A percentile compares a stretch with the other conserved stretches of the same genome.
Evolutionary conservation across 495 filamentous ascomycete genomes (phyloP).

Genomic region (Tuber calosporum): DNA sequence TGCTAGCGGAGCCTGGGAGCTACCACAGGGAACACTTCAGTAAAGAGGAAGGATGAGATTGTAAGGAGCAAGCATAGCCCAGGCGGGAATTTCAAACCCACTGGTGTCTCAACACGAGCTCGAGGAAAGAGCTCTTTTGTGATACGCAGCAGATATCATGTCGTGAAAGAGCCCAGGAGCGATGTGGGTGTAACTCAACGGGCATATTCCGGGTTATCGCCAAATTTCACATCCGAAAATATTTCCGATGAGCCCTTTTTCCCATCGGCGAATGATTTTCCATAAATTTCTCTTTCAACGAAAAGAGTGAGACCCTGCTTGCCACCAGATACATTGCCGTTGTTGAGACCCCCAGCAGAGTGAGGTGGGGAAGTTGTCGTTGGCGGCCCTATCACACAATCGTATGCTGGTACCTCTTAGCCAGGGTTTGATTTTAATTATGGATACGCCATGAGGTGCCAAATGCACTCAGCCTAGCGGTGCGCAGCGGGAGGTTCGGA

Average conservation of each 20-base stretch:
- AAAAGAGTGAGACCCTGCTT: not conserved
- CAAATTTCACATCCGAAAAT: slow-evolving; percentile 4
- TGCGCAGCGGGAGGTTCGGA: slow-evolving; percentile 30
- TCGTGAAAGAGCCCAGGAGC: not conserved
- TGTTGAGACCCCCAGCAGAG: not conserved
- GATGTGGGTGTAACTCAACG: not conserved
- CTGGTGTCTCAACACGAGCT: not conserved
- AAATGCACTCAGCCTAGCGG: slow-evolving; percentile 26
- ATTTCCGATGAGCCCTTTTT: not conserved
- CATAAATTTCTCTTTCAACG: not conserved
- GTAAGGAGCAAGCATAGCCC: not conserved
- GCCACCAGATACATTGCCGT: not conserved
- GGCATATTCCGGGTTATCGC: slow-evolving; percentile 1
- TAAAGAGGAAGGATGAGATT: not conserved
- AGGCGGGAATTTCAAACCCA: not conserved
- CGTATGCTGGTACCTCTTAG: not conserved
- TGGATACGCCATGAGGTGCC: slow-evolving; percentile 8
- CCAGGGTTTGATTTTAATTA: slow-evolving; percentile 1
- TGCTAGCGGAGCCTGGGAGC: not conserved
- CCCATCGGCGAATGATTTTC: not conserved
- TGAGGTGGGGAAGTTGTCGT: not conserved
- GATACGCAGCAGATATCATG: not conserved
- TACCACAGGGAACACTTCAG: not conserved
- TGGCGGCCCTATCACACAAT: not conserved
- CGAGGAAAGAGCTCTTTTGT: not conserved